Base-by-base conservation (phyloP, 116 monocot genomes). In the Cymodocea nodosa region DNA sequence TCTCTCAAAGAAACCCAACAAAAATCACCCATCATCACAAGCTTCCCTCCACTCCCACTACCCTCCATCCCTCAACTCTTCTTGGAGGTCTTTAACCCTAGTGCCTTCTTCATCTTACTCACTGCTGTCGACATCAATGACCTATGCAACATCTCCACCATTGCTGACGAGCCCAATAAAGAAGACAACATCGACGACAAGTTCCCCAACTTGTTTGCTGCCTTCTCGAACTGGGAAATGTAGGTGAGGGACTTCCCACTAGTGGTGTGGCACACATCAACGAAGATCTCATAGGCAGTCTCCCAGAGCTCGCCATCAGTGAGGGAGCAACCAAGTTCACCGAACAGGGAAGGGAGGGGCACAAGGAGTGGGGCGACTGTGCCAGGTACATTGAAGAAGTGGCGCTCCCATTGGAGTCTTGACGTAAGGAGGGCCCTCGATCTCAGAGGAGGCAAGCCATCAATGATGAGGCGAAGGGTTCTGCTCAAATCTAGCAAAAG, bases 61-160 rank as follows among this genome's bases (percentile, higher is more conserved):
- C 35, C 50, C 30, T 50, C 23, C 59, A 15, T 19, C 75, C 35
- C 71, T 72, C 35, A 64, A 64, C 39, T 60, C 35, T 34, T 67
- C 79, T 70, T 85, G 23, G 92, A 52, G 70, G 34, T 67, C 79
- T 70, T 85, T 23, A 99, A 52, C 74, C 99, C 99, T 36, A 92
- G 74, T 49, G 99, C 99, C 84, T 82, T 92, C 89, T 99, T 99
- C 92, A 99, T 84, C 92, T 89, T 99, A 73, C 89, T 92, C 30
- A 89, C 89, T 4, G 92, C 84, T 64, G 92, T 75, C 14, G 98
- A 92, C 35, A 89, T 92, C 60, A 98, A 60, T 23, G 98, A 92
- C 59, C 80, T 65, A 66, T 86, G 92, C 56, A 82, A 51, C 35
- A 75, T 69, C 37, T 20, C 37, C 37, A 37, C 37, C 37, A 6